Evolutionary conservation across 2,329 filamentous ascomycete species (phyloP), one percentile per base, ranked within the genome.

Genomic region (Sarocladium kiliense): DNA sequence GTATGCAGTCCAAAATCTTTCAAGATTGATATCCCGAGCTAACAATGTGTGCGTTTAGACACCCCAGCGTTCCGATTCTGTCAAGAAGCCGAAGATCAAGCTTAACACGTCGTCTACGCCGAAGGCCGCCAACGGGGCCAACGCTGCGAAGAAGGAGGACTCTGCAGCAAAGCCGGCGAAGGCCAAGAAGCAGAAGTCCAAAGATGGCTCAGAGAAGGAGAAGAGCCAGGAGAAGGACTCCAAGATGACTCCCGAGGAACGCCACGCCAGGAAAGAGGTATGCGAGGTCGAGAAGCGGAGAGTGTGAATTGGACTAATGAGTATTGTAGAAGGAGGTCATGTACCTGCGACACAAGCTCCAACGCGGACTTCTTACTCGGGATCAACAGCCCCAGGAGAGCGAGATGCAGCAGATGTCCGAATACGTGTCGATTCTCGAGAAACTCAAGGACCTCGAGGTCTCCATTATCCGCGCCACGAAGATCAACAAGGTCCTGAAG

Each of bases 401-500:
- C 7, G 89, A 93, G 63, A 92, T 93, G 88, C 77, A 83, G 59
- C 74, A 77, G 49, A 91, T 94, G 86, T 86, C 86, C 3, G 86
- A 89, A 18, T 90, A 86, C 64, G 78, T 95, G 56, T 81, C 79
- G 27, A 90, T 95, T 70, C 82, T 99, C 5, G 94, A 99, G 73
- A 82, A 78, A 7, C 75, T 58, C 21, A 45, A 83, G 1, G 89
- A 96, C 60, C 82, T 97, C 3, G 93, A 97, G 68, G 90, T 89
- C 27, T 85, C 85, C 61, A 94, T 97, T 63, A 96, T 97, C 65
- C 85, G 89, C 60, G 78, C 77, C 14, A 99, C 94, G 59, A 99
- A 97, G 80, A 97, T 99, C 72, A 93, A 97, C 83, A 99, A 99
- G 76, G 93, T 99, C 11, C 80, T 99, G 56, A 96, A 95, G 76